Conservation (phyloP, 23 red algal genomes). For the Gracilaria domingensis region DNA sequence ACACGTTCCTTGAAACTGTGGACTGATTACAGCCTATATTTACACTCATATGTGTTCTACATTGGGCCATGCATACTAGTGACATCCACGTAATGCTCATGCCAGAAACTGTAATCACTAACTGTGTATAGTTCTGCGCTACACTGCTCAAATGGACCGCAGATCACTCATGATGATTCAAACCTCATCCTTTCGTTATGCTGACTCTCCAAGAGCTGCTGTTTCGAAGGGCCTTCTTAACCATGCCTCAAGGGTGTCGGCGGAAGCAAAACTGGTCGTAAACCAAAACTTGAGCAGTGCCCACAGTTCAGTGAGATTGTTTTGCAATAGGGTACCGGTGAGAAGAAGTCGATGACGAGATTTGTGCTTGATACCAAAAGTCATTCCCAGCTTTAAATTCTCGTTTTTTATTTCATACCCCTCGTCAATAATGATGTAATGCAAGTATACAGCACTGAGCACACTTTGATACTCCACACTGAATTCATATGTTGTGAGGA, state of each 20-base stretch:
- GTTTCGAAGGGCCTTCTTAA: conserved; percentile 92
- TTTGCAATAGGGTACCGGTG: conserved; percentile 97
- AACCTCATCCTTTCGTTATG: conserved; percentile 85
- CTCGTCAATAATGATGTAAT: conserved; percentile 98
- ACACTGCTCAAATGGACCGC: too few species aligned
- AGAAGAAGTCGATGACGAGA: conserved; percentile 85
- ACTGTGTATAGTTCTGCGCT: too few species aligned
- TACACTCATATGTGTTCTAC: too few species aligned
- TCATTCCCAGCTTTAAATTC: conserved; percentile 84
- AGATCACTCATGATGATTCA: too few species aligned
- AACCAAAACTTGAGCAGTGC: conserved; percentile 97
- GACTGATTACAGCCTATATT: too few species aligned
- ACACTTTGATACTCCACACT: conserved; percentile 70
- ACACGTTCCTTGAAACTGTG: too few species aligned
- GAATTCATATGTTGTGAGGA: conserved; percentile 97
- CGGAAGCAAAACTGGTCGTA: conserved; percentile 92
- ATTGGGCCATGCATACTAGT: too few species aligned
- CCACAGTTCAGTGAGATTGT: conserved; percentile 96
- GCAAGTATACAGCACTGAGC: conserved; percentile 77
- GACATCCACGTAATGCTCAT: too few species aligned
- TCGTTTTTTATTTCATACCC: conserved; percentile 98
- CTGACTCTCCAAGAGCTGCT: conserved; percentile 68
- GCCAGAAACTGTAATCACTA: too few species aligned
- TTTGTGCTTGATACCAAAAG: conserved; percentile 80
- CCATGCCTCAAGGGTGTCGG: conserved; percentile 95